Base-by-base conservation (phyloP, 805 yeast species). In the Wickerhamiella azyma region DNA sequence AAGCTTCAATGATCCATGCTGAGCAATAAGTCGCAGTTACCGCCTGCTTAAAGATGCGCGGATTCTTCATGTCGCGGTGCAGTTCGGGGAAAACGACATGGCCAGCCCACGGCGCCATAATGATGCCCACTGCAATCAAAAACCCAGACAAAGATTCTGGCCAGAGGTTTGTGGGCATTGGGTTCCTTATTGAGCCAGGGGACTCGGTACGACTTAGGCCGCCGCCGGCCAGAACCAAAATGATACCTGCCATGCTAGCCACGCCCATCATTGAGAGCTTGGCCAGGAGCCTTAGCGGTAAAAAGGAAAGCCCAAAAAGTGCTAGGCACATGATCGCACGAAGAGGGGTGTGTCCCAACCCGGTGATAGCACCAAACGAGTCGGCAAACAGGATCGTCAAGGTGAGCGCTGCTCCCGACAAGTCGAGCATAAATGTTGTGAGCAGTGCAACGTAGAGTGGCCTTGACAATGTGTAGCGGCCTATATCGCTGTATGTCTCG, bases 401-500 rank as follows among this genome's bases (percentile, higher is more conserved):
- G 0, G 94, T 75, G 9, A 86, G 88, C 14, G 94, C 86, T 37
- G 81, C 79, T 2, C 89, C 94, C 47, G 81, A 53, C 39, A 86
- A 68, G 56, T 86, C 96, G 37, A 83, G 54, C 0, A 89, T 79
- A 58, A 86, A 85, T 57, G 11, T 78, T 53, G 2, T 94, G 67
- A 55, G 94, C 73, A 2, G 92, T 94, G 26, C 67, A 68, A 2
- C 81, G 66, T 1, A 95, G 95, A 58, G 79, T 85, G 0, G 88
- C 82, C n/a, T 85, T 10, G 37, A 33, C 1, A 41, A 26, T 13
- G 38, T 33, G 17, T n/a, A 30, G 83, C 55, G 75, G 79, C 3
- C 94, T 41, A 86, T 68, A 64, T 86, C 96, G 0, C 94, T 94
- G 60, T 85, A 86, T 0, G 95, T 82, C 69, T 81, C 77, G 45